Evolutionary conservation across 345 rosid genomes (phyloP), one percentile per base, ranked within the genome.

Genomic region (Eucalyptus cladocalyx): DNA sequence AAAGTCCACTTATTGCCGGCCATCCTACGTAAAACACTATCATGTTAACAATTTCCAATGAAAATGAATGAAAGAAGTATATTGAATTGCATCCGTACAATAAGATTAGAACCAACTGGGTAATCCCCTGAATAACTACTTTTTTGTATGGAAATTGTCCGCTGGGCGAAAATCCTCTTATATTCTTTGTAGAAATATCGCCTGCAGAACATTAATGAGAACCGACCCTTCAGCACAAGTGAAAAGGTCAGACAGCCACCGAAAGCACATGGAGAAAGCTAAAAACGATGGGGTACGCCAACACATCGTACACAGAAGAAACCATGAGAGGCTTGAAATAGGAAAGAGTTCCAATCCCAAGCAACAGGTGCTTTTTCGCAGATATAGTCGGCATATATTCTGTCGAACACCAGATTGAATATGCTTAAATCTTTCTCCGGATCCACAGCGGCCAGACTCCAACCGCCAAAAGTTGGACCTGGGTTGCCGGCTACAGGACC

Each of bases 1-100:
- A 3, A 26, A 40, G 2, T 76, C 47, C 47, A 37, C 28, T 76
- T 2, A 76, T 76, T 2, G 1, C 1, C 15, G 0, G 16, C 62
- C 62, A 24, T 24, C 13, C 30, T 24, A 56, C 62, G 4, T 56
- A 24, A 24, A 2, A 23, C 3, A 56, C 28, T 56, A 54, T 54
- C 28, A 9, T 23, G 30, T 56, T 5, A 0, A 56, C 1, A 4
- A 34, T 69, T 69, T 69, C 24, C 7, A 3, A 37, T 11, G 1
- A 76, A 34, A 11, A 76, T 21, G 4, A 28, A 62, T 21, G 6
- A 40, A 37, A 11, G 4, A 37, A 6, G 0, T 72, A 76, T 3
- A 40, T 2, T 11, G 8, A 34, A 72, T 19, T 0, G 14, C 3
- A 21, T 76, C 7, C 16, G 0, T 76, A 76, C 3, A 19, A 37